Percentiles rank a stretch among this genome's conserved stretches.
Evolutionary conservation across 2,329 filamentous ascomycete genomes (phyloP).

Genomic region (Clonostachys solani): DNA sequence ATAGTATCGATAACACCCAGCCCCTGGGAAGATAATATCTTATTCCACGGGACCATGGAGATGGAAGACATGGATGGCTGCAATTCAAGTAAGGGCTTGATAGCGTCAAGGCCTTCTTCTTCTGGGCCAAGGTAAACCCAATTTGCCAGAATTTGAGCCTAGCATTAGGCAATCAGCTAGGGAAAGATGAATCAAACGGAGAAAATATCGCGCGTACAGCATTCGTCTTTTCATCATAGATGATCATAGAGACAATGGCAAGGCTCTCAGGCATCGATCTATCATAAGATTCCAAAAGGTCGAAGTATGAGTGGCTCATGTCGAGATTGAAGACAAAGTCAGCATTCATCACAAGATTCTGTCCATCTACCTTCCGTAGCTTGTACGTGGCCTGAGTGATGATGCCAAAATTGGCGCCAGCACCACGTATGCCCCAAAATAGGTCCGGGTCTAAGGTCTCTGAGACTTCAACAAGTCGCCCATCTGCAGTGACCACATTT

Average conservation of each 20-base stretch:
- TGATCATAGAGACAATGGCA: background rate
- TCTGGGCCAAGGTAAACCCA: background rate
- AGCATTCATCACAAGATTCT: background rate
- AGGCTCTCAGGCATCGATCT: background rate
- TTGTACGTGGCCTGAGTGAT: slow-evolving; percentile 30
- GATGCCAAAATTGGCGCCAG: slow-evolving; percentile 51
- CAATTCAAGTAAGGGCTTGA: too few species aligned
- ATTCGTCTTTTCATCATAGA: background rate
- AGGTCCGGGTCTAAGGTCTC: slow-evolving; percentile 30
- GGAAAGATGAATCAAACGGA: too few species aligned
- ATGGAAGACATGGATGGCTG: too few species aligned
- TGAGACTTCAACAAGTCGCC: slow-evolving; percentile 26
- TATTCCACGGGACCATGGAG: too few species aligned
- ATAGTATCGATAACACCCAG: background rate
- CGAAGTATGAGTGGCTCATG: background rate
- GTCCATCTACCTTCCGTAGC: background rate
- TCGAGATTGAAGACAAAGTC: background rate
- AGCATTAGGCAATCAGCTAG: background rate
- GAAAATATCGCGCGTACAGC: background rate
- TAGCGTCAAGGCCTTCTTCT: background rate
- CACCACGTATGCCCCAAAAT: slow-evolving; percentile 41
- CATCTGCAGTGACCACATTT: slow-evolving; percentile 42
- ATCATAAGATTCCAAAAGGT: background rate
- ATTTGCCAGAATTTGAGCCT: background rate
- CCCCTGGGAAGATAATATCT: too few species aligned